A percentile compares a stretch with the other conserved stretches of the same genome.
phyloP scores from a whole-genome alignment of 306 rosid genomes.

The Rosa chinensis region DNA sequence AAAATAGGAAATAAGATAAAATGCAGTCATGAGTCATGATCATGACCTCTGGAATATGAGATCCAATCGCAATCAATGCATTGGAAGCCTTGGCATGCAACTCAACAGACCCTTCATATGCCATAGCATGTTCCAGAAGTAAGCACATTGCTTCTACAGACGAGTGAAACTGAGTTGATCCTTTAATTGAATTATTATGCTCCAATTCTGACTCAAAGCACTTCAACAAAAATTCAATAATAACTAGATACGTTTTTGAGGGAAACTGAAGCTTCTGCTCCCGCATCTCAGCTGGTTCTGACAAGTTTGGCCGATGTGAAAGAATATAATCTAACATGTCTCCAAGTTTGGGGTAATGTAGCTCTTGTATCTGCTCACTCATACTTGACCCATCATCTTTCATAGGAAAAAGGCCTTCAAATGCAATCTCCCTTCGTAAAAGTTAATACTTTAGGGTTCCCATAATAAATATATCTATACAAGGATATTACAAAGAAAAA shows the following conservation, averaged over 20 bases:
- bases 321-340: conserved; percentile 74
- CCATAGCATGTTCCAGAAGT: conserved; percentile 83
- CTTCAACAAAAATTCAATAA: conserved; percentile 75
- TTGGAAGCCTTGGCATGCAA: conserved; percentile 84
- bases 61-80: conserved; percentile 72
- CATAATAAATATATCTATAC: background rate
- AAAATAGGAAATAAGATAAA: conserved; percentile 23
- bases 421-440: conserved; percentile 81
- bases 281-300: conserved; percentile 62
- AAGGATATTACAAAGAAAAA: background rate
- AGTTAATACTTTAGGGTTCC: conserved; percentile 13
- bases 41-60: conserved; percentile 72
- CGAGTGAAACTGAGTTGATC: conserved; percentile 45
- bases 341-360: conserved; percentile 65
- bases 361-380: conserved; percentile 37
- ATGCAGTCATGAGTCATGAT: background rate
- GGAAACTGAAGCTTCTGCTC: conserved; percentile 73
- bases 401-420: conserved; percentile 71
- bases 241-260: conserved; percentile 63
- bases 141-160: conserved; percentile 68
- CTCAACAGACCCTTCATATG: conserved; percentile 84
- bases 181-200: conserved; percentile 42
- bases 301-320: conserved; percentile 68
- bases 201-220: conserved; percentile 77
- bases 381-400: conserved; percentile 45